Percentiles rank a stretch among this genome's conserved stretches.
phyloP scores from a whole-genome alignment of 805 yeast genomes.

The Ogataea ganodermae region DNA sequence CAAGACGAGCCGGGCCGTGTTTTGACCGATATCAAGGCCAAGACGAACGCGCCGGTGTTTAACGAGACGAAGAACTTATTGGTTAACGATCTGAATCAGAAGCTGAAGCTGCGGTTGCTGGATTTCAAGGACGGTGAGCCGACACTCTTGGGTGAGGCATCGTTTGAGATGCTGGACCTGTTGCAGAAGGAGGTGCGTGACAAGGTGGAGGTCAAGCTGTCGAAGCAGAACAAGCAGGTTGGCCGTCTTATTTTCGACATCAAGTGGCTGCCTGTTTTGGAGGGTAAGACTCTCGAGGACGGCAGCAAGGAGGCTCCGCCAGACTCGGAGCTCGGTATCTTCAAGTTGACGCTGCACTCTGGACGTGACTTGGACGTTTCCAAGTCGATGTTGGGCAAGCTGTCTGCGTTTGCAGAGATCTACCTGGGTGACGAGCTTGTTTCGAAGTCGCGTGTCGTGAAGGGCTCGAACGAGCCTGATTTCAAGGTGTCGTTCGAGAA shows the following conservation, averaged over 20 bases:
- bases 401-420: conserved; percentile 71
- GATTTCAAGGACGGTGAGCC: conserved; percentile 62
- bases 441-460: conserved; percentile 61
- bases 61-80: conserved; percentile 65
- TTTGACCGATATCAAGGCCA: conserved; percentile 59
- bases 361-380: conserved; percentile 59
- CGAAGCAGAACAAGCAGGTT: conserved; percentile 53
- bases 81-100: conserved; percentile 57
- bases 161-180: conserved; percentile 58
- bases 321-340: conserved; percentile 72
- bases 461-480: conserved; percentile 69
- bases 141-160: conserved; percentile 48
- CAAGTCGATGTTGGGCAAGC: conserved; percentile 50
- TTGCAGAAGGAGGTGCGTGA: conserved; percentile 53
- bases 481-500: conserved; percentile 67
- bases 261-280: conserved; percentile 50
- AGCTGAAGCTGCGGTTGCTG: conserved; percentile 54
- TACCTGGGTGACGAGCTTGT: conserved; percentile 56
- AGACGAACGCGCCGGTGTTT: conserved; percentile 60
- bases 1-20: conserved; percentile 28
- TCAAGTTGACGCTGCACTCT: conserved; percentile 61
- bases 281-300: conserved; percentile 46
- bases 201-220: conserved; percentile 45
- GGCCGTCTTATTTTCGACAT: conserved; percentile 63
- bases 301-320: conserved; percentile 51